Percentiles rank a stretch among this genome's conserved stretches.
Evolutionary conservation across 225 moss, liverwort and hornwort genomes (phyloP).

Genomic region (Pseudoscleropodium purum): DNA sequence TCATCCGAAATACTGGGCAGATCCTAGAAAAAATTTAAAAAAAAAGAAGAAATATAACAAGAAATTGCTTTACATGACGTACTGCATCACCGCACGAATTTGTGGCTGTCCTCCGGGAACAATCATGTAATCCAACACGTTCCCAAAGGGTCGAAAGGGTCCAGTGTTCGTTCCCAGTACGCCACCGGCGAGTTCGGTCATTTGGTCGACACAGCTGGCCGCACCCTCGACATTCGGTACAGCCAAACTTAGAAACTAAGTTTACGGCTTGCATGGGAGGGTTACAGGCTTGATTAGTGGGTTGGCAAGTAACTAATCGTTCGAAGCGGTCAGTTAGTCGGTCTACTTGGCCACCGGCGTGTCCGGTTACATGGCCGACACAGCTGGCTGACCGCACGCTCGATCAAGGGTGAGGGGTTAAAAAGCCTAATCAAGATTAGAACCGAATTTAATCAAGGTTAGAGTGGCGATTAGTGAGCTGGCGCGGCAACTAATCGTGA

Average conservation of each 20-base stretch:
- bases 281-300: neutral
- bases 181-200: neutral
- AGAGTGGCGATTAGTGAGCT: neutral
- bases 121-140: neutral
- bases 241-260: neutral
- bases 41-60: neutral
- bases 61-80: neutral
- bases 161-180: neutral
- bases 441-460: neutral
- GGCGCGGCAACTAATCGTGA: neutral
- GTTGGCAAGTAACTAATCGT: neutral
- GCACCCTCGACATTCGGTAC: neutral
- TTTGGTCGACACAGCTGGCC: neutral
- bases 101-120: neutral
- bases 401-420: neutral
- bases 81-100: neutral
- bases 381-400: neutral
- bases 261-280: neutral
- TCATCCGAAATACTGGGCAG: too few species aligned
- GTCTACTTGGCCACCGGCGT: neutral
- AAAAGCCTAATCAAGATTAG: neutral
- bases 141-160: neutral
- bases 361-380: neutral
- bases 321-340: neutral
- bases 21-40: neutral